phyloP scores from a whole-genome alignment of 2,329 filamentous ascomycete genomes.

The Trichophaea hybrida region DNA sequence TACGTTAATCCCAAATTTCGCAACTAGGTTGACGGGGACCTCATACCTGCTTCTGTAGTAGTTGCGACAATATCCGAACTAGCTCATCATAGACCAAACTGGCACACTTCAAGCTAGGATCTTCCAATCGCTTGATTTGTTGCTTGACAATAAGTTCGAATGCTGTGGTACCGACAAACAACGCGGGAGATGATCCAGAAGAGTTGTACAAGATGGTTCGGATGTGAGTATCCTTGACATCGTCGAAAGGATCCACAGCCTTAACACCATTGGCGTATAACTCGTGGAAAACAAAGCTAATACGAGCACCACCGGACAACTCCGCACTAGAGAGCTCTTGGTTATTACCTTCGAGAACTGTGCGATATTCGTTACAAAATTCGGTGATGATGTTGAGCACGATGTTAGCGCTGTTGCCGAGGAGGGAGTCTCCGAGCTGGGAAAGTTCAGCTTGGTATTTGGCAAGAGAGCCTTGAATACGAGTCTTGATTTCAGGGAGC shows the following conservation, averaged over 20 bases:
- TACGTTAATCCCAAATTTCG: not conserved
- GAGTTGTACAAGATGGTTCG: conserved; percentile 97
- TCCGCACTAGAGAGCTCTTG: conserved; percentile 89
- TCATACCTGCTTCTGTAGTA: conserved; percentile 55
- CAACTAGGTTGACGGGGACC: not conserved
- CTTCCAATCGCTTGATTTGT: conserved; percentile 90
- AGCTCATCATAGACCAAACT: conserved; percentile 94
- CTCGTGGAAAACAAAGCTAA: conserved; percentile 98
- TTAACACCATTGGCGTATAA: conserved; percentile 95
- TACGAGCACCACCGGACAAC: conserved; percentile 89
- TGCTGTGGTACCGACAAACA: conserved; percentile 95
- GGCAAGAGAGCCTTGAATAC: conserved; percentile 82
- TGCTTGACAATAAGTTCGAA: conserved; percentile 98
- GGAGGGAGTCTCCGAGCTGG: conserved; percentile 78
- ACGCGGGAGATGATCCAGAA: conserved; percentile 88
- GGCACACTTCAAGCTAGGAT: conserved; percentile 93
- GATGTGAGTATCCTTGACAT: conserved; percentile 95
- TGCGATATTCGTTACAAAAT: conserved; percentile 95
- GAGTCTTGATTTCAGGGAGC: conserved; percentile 91
- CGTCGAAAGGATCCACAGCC: conserved; percentile 91
- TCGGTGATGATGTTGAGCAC: conserved; percentile 98
- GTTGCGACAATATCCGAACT: conserved; percentile 82
- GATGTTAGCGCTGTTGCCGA: conserved; percentile 92
- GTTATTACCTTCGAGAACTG: conserved; percentile 90
- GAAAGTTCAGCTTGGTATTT: conserved; percentile 78